Evolutionary conservation across 306 rosid species (phyloP), one percentile per base, ranked within the genome.

Genomic region (Quercus suber): DNA sequence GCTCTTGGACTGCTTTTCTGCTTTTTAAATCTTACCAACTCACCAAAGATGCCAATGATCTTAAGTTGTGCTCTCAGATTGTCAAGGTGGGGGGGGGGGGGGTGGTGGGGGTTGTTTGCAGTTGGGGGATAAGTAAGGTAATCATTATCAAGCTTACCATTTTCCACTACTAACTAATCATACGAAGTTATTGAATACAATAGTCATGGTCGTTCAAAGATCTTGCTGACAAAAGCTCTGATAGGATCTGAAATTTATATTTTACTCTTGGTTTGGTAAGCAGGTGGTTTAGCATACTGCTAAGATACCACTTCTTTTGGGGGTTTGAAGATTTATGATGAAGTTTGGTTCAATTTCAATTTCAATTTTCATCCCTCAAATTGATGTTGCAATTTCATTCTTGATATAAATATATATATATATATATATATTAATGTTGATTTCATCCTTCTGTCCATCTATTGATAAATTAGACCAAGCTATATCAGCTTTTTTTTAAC

Each of bases 1-100:
- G 83, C 80, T 57, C 90, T 94, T 63, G 98, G 63, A 90, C 97
- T 30, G 96, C 94, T 5, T 92, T 69, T 79, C 52, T 92, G 71
- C 84, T 84, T 73, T 90, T 94, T 74, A 89, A 89, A 80, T 87
- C 92, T 28, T 92, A 83, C 71, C 90, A 82, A 82, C 86, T 90
- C 56, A 89, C 92, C 60, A 83, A 92, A 20, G 82, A 88, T 45
- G 78, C 4, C 23, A 79, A 45, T 83, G 97, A 94, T 82, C 98
- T 90, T 83, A 79, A 74, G 55, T 81, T 92, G 49, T 92, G 97
- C 86, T 86, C 80, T 25, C 86, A 90, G 43, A 90, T 94, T 77
- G 86, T 94, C 60, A 78, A 82, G 76, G 94, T 94, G 1, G 0
- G 49, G 49, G 49, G 49, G 2, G 0, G 51, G 3, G 13, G 1